Conservation (phyloP, 2,329 filamentous ascomycete species). For the Aureobasidium lini region DNA sequence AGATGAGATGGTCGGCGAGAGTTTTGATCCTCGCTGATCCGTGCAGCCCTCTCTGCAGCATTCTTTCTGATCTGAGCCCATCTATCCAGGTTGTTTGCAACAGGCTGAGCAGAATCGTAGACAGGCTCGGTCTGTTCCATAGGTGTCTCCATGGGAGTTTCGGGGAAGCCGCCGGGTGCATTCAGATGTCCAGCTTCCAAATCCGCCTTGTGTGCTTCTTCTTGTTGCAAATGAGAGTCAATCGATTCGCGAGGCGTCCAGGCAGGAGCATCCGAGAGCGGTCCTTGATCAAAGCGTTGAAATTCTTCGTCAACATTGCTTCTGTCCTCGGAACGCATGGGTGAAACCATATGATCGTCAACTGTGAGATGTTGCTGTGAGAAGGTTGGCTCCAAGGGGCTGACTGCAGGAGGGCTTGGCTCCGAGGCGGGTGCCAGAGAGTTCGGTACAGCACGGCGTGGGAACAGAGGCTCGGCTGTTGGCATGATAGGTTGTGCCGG, state of each 20-base stretch:
- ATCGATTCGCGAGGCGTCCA: slow-evolving; percentile 54
- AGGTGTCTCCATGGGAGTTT: slow-evolving; percentile 10
- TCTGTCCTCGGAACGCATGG: slow-evolving; percentile 52
- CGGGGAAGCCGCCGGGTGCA: slow-evolving; percentile 8
- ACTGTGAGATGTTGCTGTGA: background rate
- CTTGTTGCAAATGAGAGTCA: slow-evolving; percentile 15
- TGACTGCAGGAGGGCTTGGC: background rate
- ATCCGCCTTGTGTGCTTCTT: slow-evolving; percentile 10
- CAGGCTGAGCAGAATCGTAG: background rate
- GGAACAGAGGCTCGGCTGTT: background rate
- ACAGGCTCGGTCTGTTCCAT: background rate
- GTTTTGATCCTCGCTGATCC: slow-evolving; percentile 58
- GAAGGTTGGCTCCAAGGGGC: background rate
- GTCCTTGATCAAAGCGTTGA: slow-evolving; percentile 77
- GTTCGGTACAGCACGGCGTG: background rate
- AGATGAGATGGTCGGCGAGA: slow-evolving; percentile 44
- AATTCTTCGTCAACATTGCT: slow-evolving; percentile 55
- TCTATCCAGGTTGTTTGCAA: slow-evolving; percentile 51
- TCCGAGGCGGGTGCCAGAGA: background rate
- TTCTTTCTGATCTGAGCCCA: slow-evolving; percentile 97
- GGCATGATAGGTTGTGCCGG: slow-evolving; percentile 18
- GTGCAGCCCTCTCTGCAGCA: slow-evolving; percentile 70
- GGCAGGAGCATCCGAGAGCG: slow-evolving; percentile 76
- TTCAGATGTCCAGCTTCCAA: background rate
- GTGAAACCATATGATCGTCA: slow-evolving; percentile 40